Conservation (phyloP, 306 rosid genomes). For the Cucurbita maxima region DNA sequence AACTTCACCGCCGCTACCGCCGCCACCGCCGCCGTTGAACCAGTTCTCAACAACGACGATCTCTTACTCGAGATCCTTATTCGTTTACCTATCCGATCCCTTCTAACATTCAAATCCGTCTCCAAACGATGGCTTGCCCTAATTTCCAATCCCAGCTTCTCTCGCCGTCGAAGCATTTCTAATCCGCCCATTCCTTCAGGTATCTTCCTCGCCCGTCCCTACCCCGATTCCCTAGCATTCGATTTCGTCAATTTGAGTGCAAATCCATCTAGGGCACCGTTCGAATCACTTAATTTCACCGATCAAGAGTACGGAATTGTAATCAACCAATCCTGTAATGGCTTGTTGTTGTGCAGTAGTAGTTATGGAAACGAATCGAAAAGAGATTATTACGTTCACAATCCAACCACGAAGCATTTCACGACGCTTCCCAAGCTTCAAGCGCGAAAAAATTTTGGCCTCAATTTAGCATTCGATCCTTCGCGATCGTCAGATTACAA, state of each 20-base stretch:
- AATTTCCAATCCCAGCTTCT: constrained; percentile 8
- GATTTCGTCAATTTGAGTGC: neutral
- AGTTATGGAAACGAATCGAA: neutral
- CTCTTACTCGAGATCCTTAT: constrained; percentile 8
- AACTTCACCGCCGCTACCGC: neutral
- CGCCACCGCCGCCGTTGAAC: neutral
- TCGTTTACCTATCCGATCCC: constrained; percentile 3
- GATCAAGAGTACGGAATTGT: neutral
- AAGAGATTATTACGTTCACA: constrained; percentile 9
- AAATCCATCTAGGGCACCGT: neutral
- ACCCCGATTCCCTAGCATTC: neutral
- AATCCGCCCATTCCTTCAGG: constrained; percentile 9
- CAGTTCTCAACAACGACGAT: constrained; percentile 9
- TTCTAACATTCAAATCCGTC: neutral
- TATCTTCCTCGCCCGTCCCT: constrained; percentile 3
- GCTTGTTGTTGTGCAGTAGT: constrained; percentile 13
- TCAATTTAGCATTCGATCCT: constrained; percentile 19
- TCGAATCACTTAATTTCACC: constrained; percentile 8
- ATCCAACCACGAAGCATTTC: constrained; percentile 17
- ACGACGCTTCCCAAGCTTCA: constrained; percentile 7
- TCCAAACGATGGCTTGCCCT: constrained; percentile 22
- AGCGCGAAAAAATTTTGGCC: neutral
- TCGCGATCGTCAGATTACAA: constrained; percentile 8
- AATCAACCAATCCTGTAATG: constrained; percentile 21
- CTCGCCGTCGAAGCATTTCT: constrained; percentile 3